phyloP scores from a whole-genome alignment of 805 yeast genomes.

The Grigorovia humatica region DNA sequence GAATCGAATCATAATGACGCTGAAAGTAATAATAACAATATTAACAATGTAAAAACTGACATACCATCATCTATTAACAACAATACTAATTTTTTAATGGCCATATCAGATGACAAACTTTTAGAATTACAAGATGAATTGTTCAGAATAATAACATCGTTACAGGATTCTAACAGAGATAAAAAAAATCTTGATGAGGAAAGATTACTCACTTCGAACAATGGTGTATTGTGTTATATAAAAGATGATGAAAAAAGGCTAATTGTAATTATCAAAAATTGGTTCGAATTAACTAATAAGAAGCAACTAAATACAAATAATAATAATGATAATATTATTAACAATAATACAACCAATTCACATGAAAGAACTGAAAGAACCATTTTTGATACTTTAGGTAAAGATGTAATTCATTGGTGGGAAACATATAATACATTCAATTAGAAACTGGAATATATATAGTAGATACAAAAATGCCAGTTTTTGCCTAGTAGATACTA shows the following conservation, averaged over 20 bases:
- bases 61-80: background rate
- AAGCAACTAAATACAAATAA: background rate
- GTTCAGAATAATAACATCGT: constrained; percentile 9
- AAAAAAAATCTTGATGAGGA: constrained; percentile 15
- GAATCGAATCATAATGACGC: background rate
- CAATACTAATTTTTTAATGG: constrained; percentile 14
- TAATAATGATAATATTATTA: no score
- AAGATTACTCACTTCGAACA: constrained; percentile 22
- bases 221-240: constrained; percentile 26
- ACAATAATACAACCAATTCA: background rate
- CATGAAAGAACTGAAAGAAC: background rate
- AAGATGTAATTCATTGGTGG: constrained; percentile 21
- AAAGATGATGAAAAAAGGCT: constrained; percentile 11
- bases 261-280: constrained; percentile 20
- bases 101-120: constrained; percentile 15
- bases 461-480: no score
- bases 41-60: background rate
- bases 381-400: constrained; percentile 16
- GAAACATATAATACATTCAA: background rate
- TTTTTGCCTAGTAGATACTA: background rate
- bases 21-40: background rate
- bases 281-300: constrained; percentile 16
- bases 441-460: background rate
- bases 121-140: constrained; percentile 20
- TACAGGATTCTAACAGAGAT: constrained; percentile 11